Base-by-base conservation (phyloP, 805 yeast species). In the Wickerhamomyces canadensis region DNA sequence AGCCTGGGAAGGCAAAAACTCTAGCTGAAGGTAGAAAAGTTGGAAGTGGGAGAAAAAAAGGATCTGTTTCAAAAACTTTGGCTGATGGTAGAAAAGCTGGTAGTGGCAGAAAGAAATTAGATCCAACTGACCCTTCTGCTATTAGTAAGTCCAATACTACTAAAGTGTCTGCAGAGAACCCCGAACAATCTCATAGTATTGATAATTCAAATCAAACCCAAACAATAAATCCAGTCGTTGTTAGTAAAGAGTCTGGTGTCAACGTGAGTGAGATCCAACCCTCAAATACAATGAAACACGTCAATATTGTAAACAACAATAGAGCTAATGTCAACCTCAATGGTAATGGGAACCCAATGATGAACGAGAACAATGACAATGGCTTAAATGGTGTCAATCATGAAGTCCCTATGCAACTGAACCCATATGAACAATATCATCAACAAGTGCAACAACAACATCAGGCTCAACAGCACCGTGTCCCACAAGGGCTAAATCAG, bases 1-100 rank as follows among this genome's bases (percentile, higher is more conserved):
- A 53, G 32, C 56, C 56, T 17, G 59, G 59, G 5, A 46, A 41
- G 27, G 59, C 45, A 2, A 54, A 54, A 38, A 54, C 59, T 5
- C 34, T 54, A 17, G 49, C 53, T 1, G 50, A 53, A 31, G 59
- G 59, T 4, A 43, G 59, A 22, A 54, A 54, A 33, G 51, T 51
- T 4, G 59, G 59, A 0, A 40, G 48, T 15, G 59, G 59, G 11
- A 42, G 59, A 31, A 53, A 53, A 37, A 50, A 48, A 26, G 59
- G 59, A 3, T 41, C 51, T 6, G 37, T 43, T 5, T 42, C 50
- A 9, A 54, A 52, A 32, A 51, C 54, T 4, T 35, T 52, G 19
- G 49, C 48, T 1, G 52, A 45, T 33, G 58, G 57, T 3, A 42
- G 57, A 26, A 52, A 49, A 36, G 42, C 37, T 4, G 58, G 58